Evolutionary conservation across 75 land plant genomes (phyloP).

Genomic region (Pinus albicaulis): DNA sequence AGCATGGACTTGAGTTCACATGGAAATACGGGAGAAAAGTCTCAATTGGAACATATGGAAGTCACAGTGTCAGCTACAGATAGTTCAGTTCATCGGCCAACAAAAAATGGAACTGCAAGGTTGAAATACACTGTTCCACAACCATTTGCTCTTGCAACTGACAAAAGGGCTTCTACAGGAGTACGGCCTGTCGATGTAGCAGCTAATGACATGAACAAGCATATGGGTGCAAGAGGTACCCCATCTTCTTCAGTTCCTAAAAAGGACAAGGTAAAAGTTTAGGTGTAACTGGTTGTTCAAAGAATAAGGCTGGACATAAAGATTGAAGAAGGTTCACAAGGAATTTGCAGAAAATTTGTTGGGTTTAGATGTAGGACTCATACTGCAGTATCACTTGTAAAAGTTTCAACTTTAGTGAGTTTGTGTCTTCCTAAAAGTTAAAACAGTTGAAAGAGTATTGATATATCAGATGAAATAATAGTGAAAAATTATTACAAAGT

Average conservation of each 20-base stretch:
- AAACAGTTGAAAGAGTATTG: too few species aligned
- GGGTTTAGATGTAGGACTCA: background rate
- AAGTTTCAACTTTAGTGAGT: background rate
- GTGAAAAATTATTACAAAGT: too few species aligned
- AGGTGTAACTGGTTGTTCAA: background rate
- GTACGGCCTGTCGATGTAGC: slow-evolving; percentile 28
- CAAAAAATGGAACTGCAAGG: slow-evolving; percentile 19
- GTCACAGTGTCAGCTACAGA: background rate
- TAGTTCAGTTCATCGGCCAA: slow-evolving; percentile 9
- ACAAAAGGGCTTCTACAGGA: slow-evolving; percentile 63
- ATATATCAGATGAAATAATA: too few species aligned
- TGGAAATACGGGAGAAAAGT: slow-evolving; percentile 4
- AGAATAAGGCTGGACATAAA: background rate
- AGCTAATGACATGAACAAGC: background rate
- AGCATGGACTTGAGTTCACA: slow-evolving; percentile 3
- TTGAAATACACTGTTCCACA: slow-evolving; percentile 57
- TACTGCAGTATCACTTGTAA: background rate
- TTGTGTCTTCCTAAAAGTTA: too few species aligned
- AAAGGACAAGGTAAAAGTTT: slow-evolving; percentile 2
- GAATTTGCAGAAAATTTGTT: background rate
- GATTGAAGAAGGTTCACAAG: background rate
- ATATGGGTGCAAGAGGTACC: background rate
- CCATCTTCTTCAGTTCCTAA: slow-evolving; percentile 3
- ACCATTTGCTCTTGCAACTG: slow-evolving; percentile 84
- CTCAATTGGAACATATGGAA: background rate